Evolutionary conservation across 2,329 filamentous ascomycete genomes (phyloP).

Genomic region (Aaosphaeria pasadenensis): DNA sequence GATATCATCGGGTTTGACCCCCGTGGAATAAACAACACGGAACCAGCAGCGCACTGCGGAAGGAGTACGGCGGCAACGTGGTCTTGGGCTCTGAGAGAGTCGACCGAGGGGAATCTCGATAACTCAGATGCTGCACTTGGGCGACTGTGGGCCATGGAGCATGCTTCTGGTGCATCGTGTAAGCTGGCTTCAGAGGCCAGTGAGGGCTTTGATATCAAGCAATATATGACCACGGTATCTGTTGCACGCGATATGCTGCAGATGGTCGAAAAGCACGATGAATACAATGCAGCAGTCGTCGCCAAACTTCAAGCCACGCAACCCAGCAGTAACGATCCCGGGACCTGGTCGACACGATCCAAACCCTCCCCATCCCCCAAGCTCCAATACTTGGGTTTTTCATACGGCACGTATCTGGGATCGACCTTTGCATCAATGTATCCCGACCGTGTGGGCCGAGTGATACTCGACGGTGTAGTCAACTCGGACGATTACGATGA

Average conservation of each 20-base stretch:
- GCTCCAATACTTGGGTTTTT: slow-evolving; percentile 47
- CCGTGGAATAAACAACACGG: slow-evolving; percentile 37
- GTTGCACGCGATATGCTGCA: slow-evolving; percentile 51
- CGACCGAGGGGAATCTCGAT: slow-evolving; percentile 37
- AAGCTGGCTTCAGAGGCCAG: slow-evolving; percentile 17
- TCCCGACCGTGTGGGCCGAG: slow-evolving; percentile 32
- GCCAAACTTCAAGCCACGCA: neutral
- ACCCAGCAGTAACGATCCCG: neutral
- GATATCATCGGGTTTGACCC: slow-evolving; percentile 48
- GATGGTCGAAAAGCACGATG: slow-evolving; percentile 44
- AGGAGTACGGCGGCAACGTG: slow-evolving; percentile 24
- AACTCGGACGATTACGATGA: slow-evolving; percentile 34
- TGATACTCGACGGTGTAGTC: slow-evolving; percentile 47
- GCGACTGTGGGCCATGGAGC: slow-evolving; percentile 40
- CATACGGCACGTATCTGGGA: slow-evolving; percentile 47
- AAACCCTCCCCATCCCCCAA: slow-evolving; percentile 10
- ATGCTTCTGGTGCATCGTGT: slow-evolving; percentile 34
- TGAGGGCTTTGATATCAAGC: slow-evolving; percentile 36
- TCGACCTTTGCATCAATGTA: slow-evolving; percentile 38
- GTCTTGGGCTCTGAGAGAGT: slow-evolving; percentile 36
- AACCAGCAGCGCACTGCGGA: slow-evolving; percentile 36
- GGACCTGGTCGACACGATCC: slow-evolving; percentile 1
- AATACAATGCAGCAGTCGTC: slow-evolving; percentile 22
- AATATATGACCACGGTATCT: slow-evolving; percentile 46
- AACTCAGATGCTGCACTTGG: slow-evolving; percentile 43